phyloP scores from a whole-genome alignment of 768 basidiomycete genomes.

The Thelephora ganbajun region DNA sequence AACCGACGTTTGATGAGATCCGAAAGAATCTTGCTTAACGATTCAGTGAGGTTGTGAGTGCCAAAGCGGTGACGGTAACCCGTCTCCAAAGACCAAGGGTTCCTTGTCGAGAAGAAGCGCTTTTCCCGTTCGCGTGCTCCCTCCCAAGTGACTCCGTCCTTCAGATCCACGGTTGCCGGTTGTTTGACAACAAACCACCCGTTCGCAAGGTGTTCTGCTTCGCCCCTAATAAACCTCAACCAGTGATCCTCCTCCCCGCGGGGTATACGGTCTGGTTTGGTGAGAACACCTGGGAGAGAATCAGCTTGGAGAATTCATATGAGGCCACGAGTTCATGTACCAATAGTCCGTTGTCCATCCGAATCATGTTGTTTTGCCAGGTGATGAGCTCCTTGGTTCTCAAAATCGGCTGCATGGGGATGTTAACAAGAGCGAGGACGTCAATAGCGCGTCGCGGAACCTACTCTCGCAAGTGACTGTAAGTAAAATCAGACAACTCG shows the following conservation, averaged over 20 bases:
- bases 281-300: neutral
- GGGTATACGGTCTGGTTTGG: neutral
- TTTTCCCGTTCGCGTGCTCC: neutral
- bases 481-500: slow-evolving; percentile 45
- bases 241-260: neutral
- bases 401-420: slow-evolving; percentile 45
- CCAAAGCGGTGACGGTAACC: slow-evolving; percentile 14
- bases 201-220: neutral
- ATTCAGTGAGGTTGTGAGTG: neutral
- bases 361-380: slow-evolving; percentile 47
- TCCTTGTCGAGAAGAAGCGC: neutral
- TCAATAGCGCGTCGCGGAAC: slow-evolving; percentile 6
- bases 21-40: neutral
- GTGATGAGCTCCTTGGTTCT: slow-evolving; percentile 60
- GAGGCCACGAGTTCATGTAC: slow-evolving; percentile 19
- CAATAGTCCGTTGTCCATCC: slow-evolving; percentile 53
- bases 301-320: neutral
- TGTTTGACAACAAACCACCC: neutral
- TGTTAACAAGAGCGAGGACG: neutral
- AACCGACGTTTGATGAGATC: neutral
- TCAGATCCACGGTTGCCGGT: neutral
- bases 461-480: slow-evolving; percentile 48
- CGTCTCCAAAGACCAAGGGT: neutral
- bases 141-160: neutral
- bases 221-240: neutral